Conservation (phyloP, 2,329 filamentous ascomycete genomes). For the Tolypocladium capitatum region DNA sequence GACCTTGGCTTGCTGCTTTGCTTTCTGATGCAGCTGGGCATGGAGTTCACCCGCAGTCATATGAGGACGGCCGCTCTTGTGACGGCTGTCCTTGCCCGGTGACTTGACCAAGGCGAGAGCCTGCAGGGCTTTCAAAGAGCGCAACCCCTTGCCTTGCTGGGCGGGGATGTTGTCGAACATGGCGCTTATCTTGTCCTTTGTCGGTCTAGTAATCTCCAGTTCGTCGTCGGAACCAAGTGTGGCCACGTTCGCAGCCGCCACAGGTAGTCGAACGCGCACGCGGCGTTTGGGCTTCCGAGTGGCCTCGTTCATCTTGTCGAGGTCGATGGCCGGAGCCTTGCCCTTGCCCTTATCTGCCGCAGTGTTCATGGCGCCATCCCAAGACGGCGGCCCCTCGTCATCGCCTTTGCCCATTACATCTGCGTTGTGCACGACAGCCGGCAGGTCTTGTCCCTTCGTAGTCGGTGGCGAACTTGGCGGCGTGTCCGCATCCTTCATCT, state of each 20-base stretch:
- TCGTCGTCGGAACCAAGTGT: conserved; percentile 41
- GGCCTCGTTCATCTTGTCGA: conserved; percentile 9
- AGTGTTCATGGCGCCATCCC: conserved; percentile 21
- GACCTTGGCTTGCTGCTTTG: conserved; percentile 63
- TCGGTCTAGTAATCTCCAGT: conserved; percentile 45
- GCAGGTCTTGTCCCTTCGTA: conserved; percentile 15
- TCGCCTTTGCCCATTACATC: conserved; percentile 12
- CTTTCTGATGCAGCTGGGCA: conserved; percentile 52
- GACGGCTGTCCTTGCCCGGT: conserved; percentile 37
- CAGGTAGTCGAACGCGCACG: conserved; percentile 36
- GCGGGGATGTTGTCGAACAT: conserved; percentile 58
- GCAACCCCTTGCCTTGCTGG: conserved; percentile 48
- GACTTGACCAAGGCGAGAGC: conserved; percentile 61
- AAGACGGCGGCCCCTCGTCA: conserved; percentile 20
- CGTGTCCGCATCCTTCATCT: conserved; percentile 41
- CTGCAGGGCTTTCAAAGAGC: conserved; percentile 54
- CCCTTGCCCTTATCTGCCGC: conserved; percentile 46
- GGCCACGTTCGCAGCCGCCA: conserved; percentile 22
- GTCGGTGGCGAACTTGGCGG: conserved; percentile 58
- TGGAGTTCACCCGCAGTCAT: conserved; percentile 63
- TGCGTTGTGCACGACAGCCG: conserved; percentile 2
- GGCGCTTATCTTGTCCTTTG: conserved; percentile 39
- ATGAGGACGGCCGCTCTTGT: conserved; percentile 30
- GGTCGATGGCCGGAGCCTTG: conserved; percentile 26
- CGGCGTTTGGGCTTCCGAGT: conserved; percentile 27